Evolutionary conservation across 1,139 yeast genomes (phyloP).

Genomic region (Suhomyces wounanorum): DNA sequence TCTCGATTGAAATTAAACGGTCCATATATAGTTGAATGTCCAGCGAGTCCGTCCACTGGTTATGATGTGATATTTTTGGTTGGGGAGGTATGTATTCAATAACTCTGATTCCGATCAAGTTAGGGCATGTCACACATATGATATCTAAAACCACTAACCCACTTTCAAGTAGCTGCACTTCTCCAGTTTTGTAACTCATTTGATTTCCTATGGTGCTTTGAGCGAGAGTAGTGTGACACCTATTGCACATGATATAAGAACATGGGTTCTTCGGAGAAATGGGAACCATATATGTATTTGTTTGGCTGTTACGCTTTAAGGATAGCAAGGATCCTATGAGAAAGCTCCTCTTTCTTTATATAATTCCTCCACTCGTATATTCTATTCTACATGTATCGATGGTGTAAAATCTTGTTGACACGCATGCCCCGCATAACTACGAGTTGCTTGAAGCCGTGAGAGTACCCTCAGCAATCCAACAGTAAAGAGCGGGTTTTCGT

Average conservation of each 20-base stretch:
- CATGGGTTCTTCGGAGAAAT: neutral
- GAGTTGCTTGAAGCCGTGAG: neutral
- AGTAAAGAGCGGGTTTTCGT: too few relatives aligned
- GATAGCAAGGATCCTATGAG: neutral
- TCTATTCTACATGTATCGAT: neutral
- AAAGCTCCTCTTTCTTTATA: neutral
- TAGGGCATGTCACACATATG: constrained; percentile 18
- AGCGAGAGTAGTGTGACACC: constrained; percentile 16
- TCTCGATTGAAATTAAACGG: constrained; percentile 16
- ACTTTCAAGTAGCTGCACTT: constrained; percentile 8
- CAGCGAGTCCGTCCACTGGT: neutral
- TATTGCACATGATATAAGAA: constrained; percentile 15
- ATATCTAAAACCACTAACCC: constrained; percentile 12
- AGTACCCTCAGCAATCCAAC: too few relatives aligned
- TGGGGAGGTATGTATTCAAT: constrained; percentile 11
- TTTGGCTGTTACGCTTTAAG: neutral
- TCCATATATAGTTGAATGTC: constrained; percentile 15
- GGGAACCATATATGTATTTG: neutral
- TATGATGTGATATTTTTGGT: constrained; percentile 1
- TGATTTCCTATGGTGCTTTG: neutral
- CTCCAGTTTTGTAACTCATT: constrained; percentile 3
- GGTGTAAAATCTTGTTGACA: neutral
- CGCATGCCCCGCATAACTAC: neutral
- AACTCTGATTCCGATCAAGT: constrained; percentile 21
- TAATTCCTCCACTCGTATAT: neutral